Conservation (phyloP, 2,329 filamentous ascomycete genomes). For the Sporothrix sp. region DNA sequence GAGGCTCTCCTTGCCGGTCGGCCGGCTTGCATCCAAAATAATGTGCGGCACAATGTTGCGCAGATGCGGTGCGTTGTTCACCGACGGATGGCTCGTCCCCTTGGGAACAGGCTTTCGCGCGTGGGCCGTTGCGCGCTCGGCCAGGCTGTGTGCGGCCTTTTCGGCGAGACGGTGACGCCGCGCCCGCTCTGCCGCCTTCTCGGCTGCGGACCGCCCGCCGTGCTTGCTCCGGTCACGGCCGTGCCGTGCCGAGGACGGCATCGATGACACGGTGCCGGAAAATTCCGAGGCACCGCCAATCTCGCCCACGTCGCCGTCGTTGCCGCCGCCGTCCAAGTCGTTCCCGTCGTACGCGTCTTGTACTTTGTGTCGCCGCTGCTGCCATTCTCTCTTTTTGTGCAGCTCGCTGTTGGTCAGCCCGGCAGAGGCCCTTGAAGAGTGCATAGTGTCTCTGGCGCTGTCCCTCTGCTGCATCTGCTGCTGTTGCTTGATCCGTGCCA, state of each 20-base stretch:
- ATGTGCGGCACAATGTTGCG: conserved; percentile 51
- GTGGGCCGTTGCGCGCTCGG: conserved; percentile 47
- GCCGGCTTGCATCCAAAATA: conserved; percentile 68
- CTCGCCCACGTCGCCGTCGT: conserved; percentile 3
- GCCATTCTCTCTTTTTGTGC: background rate
- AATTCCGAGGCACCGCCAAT: background rate
- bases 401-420: background rate
- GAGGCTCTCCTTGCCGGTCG: conserved; percentile 66
- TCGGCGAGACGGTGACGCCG: conserved; percentile 49
- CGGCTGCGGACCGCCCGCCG: conserved; percentile 26
- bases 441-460: background rate
- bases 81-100: conserved; percentile 44
- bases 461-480: conserved; percentile 21
- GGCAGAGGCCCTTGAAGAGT: background rate
- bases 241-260: conserved; percentile 7
- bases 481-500: conserved; percentile 28
- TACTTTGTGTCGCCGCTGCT: background rate
- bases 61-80: conserved; percentile 49
- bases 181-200: conserved; percentile 51
- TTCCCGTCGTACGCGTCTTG: background rate
- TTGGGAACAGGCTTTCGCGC: conserved; percentile 40
- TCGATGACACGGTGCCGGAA: conserved; percentile 12
- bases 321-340: conserved; percentile 15
- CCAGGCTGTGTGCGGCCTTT: conserved; percentile 44
- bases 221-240: background rate